A percentile compares a stretch with the other conserved stretches of the same genome.
Conservation (phyloP, 768 basidiomycete genomes). For the Clitopilus passeckerianus region DNA sequence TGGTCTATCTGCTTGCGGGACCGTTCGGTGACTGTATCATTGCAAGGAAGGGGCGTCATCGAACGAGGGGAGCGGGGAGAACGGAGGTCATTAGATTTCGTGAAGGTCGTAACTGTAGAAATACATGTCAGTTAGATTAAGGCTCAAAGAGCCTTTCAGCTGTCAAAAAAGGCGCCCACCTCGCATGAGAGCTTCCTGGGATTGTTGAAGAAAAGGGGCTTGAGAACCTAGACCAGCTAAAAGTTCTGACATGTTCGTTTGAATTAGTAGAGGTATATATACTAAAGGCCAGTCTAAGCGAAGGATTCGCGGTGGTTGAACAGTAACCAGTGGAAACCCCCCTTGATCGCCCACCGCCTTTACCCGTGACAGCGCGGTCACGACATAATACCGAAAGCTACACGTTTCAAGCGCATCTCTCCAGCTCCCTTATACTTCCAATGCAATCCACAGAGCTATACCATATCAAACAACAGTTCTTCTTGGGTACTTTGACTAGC, state of each 20-base stretch:
- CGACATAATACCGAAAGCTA: slow-evolving; percentile 1
- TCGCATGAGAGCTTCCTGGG: background rate
- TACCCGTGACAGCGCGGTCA: slow-evolving; percentile 1
- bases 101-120: slow-evolving; percentile 11
- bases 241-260: slow-evolving; percentile 11
- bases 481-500: slow-evolving; percentile 46
- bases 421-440: slow-evolving; percentile 5
- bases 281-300: background rate
- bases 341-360: slow-evolving; percentile 2
- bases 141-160: background rate
- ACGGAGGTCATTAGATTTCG: slow-evolving; percentile 6
- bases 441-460: slow-evolving; percentile 57
- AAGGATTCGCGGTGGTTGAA: background rate
- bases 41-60: slow-evolving; percentile 9
- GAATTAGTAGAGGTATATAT: slow-evolving; percentile 5
- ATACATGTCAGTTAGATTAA: background rate
- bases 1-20: slow-evolving; percentile 30
- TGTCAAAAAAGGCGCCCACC: background rate
- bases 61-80: slow-evolving; percentile 6
- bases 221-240: slow-evolving; percentile 26
- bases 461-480: slow-evolving; percentile 71
- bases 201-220: slow-evolving; percentile 5
- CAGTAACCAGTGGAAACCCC: background rate
- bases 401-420: background rate
- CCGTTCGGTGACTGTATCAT: slow-evolving; percentile 10